A percentile compares a stretch with the other conserved stretches of the same genome.
phyloP scores from a whole-genome alignment of 1,284 basidiomycete species.

The Trichosporon sp. region DNA sequence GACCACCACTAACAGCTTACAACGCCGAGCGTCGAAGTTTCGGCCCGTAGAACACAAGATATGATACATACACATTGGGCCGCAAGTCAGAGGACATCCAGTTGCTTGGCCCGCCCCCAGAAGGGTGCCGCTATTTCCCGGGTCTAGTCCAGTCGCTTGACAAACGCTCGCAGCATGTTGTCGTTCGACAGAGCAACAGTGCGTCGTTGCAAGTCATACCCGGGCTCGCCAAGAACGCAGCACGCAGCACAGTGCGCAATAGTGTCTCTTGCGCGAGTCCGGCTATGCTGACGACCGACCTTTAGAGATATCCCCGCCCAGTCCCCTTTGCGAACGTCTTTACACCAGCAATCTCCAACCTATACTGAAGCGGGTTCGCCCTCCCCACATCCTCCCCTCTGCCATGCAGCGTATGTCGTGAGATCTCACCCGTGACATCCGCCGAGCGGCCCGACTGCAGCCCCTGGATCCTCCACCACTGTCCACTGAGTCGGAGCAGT shows the following conservation, averaged over 20 bases:
- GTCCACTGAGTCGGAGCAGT: conserved; percentile 25
- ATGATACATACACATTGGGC: too few relatives aligned
- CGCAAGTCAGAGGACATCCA: too few relatives aligned
- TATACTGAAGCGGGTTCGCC: conserved; percentile 41
- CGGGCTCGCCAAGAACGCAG: too few relatives aligned
- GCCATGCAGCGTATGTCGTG: not conserved
- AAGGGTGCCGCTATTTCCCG: too few relatives aligned
- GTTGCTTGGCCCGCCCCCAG: too few relatives aligned
- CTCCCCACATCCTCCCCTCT: not conserved
- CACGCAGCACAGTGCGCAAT: not conserved
- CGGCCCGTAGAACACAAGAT: too few relatives aligned
- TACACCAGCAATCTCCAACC: conserved; percentile 40
- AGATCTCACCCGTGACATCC: conserved; percentile 43
- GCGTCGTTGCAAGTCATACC: not conserved
- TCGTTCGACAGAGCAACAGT: too few relatives aligned
- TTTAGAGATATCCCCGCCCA: conserved; percentile 44
- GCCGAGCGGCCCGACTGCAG: conserved; percentile 40
- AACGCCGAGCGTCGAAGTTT: too few relatives aligned
- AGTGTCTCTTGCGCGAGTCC: not conserved
- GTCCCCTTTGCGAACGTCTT: conserved; percentile 48
- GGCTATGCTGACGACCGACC: too few relatives aligned
- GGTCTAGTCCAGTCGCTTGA: too few relatives aligned
- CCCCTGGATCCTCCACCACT: conserved; percentile 42
- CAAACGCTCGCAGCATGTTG: too few relatives aligned
- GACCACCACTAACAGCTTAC: not conserved